These are phyloP conservation scores for Tuber melanosporum DNA, from an alignment of 495 filamentous ascomycete species.

Conservation along the genomic window DNA sequence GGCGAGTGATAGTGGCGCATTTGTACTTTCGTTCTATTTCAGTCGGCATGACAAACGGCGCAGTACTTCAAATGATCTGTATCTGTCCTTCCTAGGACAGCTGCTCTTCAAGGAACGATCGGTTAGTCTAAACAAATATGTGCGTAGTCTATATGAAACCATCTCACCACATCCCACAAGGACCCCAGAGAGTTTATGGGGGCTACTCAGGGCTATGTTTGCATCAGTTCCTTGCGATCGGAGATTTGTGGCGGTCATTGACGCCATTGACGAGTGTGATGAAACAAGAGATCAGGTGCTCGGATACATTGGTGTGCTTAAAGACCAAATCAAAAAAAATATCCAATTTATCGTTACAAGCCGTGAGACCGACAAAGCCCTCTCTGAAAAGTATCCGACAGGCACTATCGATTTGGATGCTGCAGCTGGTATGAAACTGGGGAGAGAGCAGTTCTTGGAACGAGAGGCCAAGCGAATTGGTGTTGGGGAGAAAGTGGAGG, in stretches of 20 bases:
- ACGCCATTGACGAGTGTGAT: constrained; percentile 2
- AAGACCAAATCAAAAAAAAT: constrained; percentile 3
- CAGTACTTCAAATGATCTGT: constrained; percentile 4
- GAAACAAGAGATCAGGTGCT: constrained; percentile 1
- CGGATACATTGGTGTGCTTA: constrained; percentile 3
- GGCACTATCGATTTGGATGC: constrained; percentile 5
- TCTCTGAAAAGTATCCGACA: background rate
- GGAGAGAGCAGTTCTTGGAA: background rate
- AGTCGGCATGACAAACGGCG: background rate
- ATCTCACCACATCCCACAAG: background rate
- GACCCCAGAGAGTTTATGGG: background rate
- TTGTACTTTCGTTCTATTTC: constrained; percentile 6
- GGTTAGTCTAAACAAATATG: constrained; percentile 5
- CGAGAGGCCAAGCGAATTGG: background rate
- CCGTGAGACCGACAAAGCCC: background rate
- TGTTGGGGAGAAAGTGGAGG: background rate
- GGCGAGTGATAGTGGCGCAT: background rate
- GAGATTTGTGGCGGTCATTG: constrained; percentile 4
- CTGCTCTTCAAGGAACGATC: constrained; percentile 3
- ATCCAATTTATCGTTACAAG: constrained; percentile 3
- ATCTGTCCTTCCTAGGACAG: background rate
- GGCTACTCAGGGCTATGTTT: constrained; percentile 1
- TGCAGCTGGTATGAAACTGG: background rate
- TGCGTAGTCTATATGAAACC: constrained; percentile 5
- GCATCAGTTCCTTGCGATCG: background rate